Percentiles rank a stretch among this genome's conserved stretches.
Conservation (phyloP, 2,329 filamentous ascomycete species). For the Seiridium cupressi region DNA sequence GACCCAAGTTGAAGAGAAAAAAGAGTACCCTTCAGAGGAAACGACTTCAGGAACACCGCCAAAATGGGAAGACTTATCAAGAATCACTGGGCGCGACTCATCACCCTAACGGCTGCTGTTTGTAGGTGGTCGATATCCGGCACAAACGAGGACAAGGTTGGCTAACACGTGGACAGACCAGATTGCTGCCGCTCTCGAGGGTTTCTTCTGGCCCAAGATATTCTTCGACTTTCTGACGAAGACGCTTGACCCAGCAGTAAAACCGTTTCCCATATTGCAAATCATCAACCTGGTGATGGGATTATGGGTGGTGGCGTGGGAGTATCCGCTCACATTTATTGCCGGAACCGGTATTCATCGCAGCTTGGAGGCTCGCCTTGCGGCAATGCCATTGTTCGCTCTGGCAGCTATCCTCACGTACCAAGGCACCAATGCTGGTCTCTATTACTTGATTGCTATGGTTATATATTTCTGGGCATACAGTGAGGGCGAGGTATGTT, state of each 20-base stretch:
- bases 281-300: conserved; percentile 86
- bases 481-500: conserved; percentile 88
- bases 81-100: conserved; percentile 97
- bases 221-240: conserved; percentile 97
- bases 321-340: conserved; percentile 81
- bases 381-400: conserved; percentile 76
- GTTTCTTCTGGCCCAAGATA: conserved; percentile 98
- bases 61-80: conserved; percentile 97
- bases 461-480: conserved; percentile 95
- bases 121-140: conserved; percentile 36
- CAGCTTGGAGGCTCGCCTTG: conserved; percentile 81
- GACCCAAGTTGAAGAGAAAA: background rate
- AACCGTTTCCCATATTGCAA: conserved; percentile 84
- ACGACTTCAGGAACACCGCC: conserved; percentile 19
- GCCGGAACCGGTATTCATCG: conserved; percentile 79
- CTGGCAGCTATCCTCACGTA: conserved; percentile 78
- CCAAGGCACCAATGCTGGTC: conserved; percentile 85
- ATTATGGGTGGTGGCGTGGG: conserved; percentile 75
- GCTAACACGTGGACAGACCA: conserved; percentile 61
- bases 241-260: conserved; percentile 81
- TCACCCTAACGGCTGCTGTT: conserved; percentile 77
- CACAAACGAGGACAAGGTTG: conserved; percentile 12
- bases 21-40: conserved; percentile 7
- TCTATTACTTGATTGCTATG: conserved; percentile 89
- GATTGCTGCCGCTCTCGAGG: conserved; percentile 76